phyloP scores from a whole-genome alignment of 2,329 filamentous ascomycete species.

The Curvularia sp. region DNA sequence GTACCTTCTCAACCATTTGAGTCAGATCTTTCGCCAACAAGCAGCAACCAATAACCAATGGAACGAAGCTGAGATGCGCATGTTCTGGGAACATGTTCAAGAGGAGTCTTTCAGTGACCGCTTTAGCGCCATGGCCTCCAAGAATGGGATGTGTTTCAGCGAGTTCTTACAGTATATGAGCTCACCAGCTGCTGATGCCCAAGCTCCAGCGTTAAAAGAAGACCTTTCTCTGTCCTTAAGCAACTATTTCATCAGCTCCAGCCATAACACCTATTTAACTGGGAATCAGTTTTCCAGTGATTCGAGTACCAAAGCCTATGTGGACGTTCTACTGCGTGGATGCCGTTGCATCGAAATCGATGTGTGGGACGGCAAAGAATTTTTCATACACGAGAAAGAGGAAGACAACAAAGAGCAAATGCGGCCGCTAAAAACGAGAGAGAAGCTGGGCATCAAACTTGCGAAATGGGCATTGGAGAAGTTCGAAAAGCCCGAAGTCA shows the following conservation, averaged over 20 bases:
- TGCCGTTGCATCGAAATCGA: not conserved
- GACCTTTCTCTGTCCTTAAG: not conserved
- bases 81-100: not conserved
- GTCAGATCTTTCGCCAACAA: not conserved
- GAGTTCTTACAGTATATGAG: not conserved
- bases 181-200: not conserved
- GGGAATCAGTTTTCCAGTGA: not conserved
- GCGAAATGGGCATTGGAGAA: not conserved
- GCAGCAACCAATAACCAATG: not conserved
- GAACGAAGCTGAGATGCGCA: not conserved
- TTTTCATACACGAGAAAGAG: not conserved
- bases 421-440: not conserved
- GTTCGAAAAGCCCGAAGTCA: not conserved
- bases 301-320: not conserved
- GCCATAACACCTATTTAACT: not conserved
- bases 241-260: not conserved
- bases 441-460: not conserved
- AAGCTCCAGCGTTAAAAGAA: not conserved
- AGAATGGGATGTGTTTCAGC: not conserved
- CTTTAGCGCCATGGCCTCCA: not conserved
- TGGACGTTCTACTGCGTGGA: not conserved
- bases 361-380: not conserved
- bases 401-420: not conserved
- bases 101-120: not conserved
- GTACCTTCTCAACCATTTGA: not conserved